Evolutionary conservation across 2,329 filamentous ascomycete species (phyloP), one percentile per base, ranked within the genome.

Genomic region (Chrysosporium queenslandicum): DNA sequence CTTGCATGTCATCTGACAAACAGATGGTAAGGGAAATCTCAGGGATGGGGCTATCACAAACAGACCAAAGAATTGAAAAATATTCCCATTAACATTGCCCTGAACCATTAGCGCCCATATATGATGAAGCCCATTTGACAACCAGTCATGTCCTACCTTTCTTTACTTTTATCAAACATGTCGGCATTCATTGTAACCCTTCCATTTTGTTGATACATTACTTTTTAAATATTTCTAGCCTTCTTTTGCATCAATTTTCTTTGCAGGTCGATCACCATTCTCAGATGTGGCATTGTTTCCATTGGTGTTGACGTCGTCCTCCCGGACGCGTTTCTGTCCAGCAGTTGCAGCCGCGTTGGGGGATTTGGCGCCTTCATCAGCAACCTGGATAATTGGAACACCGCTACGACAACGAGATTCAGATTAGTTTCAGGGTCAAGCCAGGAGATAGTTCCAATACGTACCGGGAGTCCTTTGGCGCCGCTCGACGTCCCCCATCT

Each of bases 161-260:
- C n/a, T 47, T 14, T 40, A 25, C 7, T 46, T 46, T 46, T 46
- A 30, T 32, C 9, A 46, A 18, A 18, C 14, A 39, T 39, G 14
- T 39, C 9, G 4, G 36, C 20, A 39, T 36, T 36, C 12, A 14
- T 36, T 36, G 32, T 12, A 8, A 11, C 32, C 12, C 14, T 4
- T 36, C 4, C 32, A n/a, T 36, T 39, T 18, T 39, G n/a, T 39
- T 39, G 14, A 39, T 20, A n/a, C n/a, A n/a, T 32, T 46, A 20
- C 2, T 16, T 11, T 18, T 18, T 20, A 32, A 12, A 40, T 29
- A 12, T 23, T 64, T 64, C 16, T 16, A 70, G 30, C 50, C 58
- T 58, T 70, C 67, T 64, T 73, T 73, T 49, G 63, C 59, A 60
- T 76, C 74, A 36, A 72, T 67, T 63, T 77, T 77, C 66, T 77